These are phyloP conservation scores for Kernera saxatilis DNA, from an alignment of 345 rosid species.

Conservation along the genomic window DNA sequence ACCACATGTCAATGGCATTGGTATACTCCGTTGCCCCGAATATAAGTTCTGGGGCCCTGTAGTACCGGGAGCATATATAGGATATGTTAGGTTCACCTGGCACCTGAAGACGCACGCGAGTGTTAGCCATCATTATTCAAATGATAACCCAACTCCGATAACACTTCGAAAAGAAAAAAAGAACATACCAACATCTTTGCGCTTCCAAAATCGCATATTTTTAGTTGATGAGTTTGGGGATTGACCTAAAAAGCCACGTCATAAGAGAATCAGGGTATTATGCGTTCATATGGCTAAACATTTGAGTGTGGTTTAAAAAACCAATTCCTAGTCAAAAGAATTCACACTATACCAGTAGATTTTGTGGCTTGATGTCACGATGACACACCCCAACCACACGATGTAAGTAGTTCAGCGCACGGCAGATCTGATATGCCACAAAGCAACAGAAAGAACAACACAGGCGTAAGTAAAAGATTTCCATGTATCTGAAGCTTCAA, in stretches of 20 bases:
- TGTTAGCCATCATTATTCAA: slow-evolving; percentile 1
- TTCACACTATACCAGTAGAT: slow-evolving; percentile 61
- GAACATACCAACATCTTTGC: slow-evolving; percentile 95
- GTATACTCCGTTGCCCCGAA: slow-evolving; percentile 97
- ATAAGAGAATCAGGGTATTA: not conserved
- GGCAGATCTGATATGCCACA: slow-evolving; percentile 74
- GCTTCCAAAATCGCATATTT: slow-evolving; percentile 96
- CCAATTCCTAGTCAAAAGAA: slow-evolving; percentile 14
- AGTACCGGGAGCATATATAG: slow-evolving; percentile 94
- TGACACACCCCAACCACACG: slow-evolving; percentile 88
- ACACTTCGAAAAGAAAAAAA: not conserved
- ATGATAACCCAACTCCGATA: not conserved
- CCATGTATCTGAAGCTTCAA: not conserved
- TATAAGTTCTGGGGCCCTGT: slow-evolving; percentile 98
- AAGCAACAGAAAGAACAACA: slow-evolving; percentile 65
- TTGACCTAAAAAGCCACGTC: slow-evolving; percentile 57
- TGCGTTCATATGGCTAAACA: not conserved
- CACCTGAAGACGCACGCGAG: slow-evolving; percentile 42
- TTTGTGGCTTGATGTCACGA: slow-evolving; percentile 98
- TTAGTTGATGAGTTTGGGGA: slow-evolving; percentile 79
- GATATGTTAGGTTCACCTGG: slow-evolving; percentile 98
- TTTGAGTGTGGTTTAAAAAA: not conserved
- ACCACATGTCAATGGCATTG: slow-evolving; percentile 97
- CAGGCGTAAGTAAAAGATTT: slow-evolving; percentile 35
- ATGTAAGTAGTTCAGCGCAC: slow-evolving; percentile 91